phyloP scores from a whole-genome alignment of 148 eudicot species.

The Camellia japonica region DNA sequence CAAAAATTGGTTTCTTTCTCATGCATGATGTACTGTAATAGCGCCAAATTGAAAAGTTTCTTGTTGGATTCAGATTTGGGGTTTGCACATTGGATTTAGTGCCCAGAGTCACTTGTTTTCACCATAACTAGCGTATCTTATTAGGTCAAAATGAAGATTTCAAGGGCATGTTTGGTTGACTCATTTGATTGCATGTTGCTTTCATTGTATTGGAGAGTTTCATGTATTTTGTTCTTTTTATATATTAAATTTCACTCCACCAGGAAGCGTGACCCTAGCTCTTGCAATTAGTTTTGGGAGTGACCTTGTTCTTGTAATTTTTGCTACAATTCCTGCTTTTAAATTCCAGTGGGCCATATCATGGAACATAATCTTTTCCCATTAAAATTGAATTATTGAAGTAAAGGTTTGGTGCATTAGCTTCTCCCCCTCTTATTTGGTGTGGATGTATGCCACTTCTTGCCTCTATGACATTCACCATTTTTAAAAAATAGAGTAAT shows the following conservation, averaged over 20 bases:
- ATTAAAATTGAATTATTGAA: too few species aligned
- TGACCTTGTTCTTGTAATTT: neutral
- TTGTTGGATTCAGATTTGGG: neutral
- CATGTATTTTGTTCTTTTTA: neutral
- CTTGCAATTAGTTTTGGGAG: neutral
- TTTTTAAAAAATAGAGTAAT: too few species aligned
- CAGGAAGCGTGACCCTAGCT: neutral
- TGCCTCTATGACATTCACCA: neutral
- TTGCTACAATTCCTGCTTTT: neutral
- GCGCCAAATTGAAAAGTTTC: neutral
- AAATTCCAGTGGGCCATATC: neutral
- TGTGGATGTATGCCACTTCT: neutral
- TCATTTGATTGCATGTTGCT: neutral
- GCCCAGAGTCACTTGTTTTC: neutral
- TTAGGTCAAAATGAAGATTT: neutral
- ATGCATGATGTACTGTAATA: neutral
- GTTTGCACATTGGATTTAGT: neutral
- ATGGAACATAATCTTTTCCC: neutral
- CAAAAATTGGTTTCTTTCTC: neutral
- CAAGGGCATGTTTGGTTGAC: too few species aligned
- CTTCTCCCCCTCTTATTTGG: neutral
- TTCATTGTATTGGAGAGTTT: neutral
- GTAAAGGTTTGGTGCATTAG: neutral
- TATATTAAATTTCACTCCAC: neutral
- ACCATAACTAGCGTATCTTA: neutral